Percentiles rank a stretch among this genome's conserved stretches.
These are phyloP conservation scores for Macrotyloma uniflorum DNA, from an alignment of 306 rosid species.

Conservation along the genomic window DNA sequence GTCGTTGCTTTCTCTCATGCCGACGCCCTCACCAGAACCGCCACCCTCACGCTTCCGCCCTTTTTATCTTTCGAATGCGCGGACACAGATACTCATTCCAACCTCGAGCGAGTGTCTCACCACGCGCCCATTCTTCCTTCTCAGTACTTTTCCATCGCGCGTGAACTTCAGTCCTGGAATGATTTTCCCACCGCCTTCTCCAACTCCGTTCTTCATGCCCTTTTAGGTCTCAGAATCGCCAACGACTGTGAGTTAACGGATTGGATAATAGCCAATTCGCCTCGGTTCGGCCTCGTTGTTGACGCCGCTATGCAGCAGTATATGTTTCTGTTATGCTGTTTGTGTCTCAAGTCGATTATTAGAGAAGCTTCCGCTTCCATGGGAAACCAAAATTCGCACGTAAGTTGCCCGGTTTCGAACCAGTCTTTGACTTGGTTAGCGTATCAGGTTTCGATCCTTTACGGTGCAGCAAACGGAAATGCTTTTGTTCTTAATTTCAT, in stretches of 20 bases:
- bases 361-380: conserved; percentile 54
- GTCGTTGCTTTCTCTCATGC: conserved; percentile 52
- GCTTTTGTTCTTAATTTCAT: conserved; percentile 56
- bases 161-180: conserved; percentile 67
- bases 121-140: conserved; percentile 62
- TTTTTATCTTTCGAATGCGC: conserved; percentile 58
- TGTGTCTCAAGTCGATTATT: conserved; percentile 63
- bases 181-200: conserved; percentile 57
- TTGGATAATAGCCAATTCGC: conserved; percentile 76
- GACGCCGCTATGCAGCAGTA: conserved; percentile 67
- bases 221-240: conserved; percentile 39
- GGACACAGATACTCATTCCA: background rate
- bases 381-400: conserved; percentile 19
- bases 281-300: conserved; percentile 64
- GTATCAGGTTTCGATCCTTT: conserved; percentile 68
- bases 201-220: conserved; percentile 41
- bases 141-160: conserved; percentile 47
- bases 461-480: conserved; percentile 66
- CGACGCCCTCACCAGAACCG: conserved; percentile 33
- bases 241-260: conserved; percentile 39
- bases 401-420: conserved; percentile 57
- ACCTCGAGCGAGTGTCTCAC: background rate
- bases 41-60: conserved; percentile 58
- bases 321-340: conserved; percentile 50
- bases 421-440: conserved; percentile 65